These are phyloP conservation scores for Perkinsus marinus DNA, from an alignment of 169 alveolate genomes.

Conservation along the genomic window DNA sequence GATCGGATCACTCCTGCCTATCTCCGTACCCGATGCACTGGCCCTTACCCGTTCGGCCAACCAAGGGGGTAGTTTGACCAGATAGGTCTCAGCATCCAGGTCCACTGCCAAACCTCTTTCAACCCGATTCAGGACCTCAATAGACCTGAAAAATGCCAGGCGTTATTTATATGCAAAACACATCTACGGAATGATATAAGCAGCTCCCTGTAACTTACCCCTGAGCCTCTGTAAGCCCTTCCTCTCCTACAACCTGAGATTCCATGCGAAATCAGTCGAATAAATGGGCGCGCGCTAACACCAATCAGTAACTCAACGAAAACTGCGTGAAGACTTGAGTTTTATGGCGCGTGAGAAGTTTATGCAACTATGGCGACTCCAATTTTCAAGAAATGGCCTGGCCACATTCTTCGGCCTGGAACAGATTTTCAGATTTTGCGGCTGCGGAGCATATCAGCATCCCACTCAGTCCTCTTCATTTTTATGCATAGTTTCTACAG, in stretches of 20 bases:
- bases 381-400: no score
- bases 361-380: background rate
- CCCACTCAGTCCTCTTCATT: no score
- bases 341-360: background rate
- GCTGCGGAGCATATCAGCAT: no score
- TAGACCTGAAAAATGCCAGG: background rate
- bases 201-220: background rate
- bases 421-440: no score
- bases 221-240: background rate
- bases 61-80: background rate
- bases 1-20: background rate
- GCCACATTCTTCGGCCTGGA: no score
- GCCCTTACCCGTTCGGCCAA: background rate
- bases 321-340: background rate
- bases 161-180: no score
- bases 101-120: background rate
- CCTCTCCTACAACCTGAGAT: background rate
- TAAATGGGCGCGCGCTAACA: background rate
- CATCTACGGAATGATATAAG: no score
- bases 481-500: no score
- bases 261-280: background rate
- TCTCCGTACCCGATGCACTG: background rate
- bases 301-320: background rate
- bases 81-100: background rate
- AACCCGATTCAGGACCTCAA: background rate